Percentiles rank a stretch among this genome's conserved stretches.
Evolutionary conservation across 2,329 filamentous ascomycete species (phyloP).

Genomic region (Parafenestella ontariensis): DNA sequence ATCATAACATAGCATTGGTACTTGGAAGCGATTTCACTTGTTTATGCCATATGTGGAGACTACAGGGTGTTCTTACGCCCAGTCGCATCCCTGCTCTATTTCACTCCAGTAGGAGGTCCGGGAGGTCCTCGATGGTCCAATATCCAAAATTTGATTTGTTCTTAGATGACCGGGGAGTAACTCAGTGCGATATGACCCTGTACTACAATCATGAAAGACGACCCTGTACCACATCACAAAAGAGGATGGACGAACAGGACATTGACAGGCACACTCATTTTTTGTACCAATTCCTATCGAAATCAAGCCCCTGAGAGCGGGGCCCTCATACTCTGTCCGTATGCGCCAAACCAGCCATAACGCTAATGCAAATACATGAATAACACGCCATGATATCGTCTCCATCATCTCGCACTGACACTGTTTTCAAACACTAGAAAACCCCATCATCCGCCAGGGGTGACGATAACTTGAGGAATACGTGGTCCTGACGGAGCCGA

Average conservation of each 20-base stretch:
- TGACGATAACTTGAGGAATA: too few species aligned
- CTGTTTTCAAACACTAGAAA: too few species aligned
- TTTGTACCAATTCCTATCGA: conserved; percentile 4
- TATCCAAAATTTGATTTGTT: too few species aligned
- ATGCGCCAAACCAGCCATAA: conserved; percentile 1
- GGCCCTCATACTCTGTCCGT: neutral
- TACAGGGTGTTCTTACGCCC: too few species aligned
- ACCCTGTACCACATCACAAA: neutral
- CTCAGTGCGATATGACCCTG: too few species aligned
- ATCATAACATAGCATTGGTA: neutral
- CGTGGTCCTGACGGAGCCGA: too few species aligned
- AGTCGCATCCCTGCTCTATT: too few species aligned
- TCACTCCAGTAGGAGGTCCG: too few species aligned
- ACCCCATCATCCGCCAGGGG: too few species aligned
- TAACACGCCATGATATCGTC: neutral
- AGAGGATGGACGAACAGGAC: neutral
- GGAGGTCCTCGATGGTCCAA: too few species aligned
- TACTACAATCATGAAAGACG: too few species aligned
- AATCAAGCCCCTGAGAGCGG: neutral
- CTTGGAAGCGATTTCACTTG: neutral
- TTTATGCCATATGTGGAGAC: neutral
- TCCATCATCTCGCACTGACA: neutral
- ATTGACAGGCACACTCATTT: neutral
- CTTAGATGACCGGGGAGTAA: too few species aligned
- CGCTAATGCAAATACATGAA: conserved; percentile 2